Percentiles rank a stretch among this genome's conserved stretches.
These are phyloP conservation scores for Penicillium riverlandense DNA, from an alignment of 495 filamentous ascomycete species.

Conservation along the genomic window DNA sequence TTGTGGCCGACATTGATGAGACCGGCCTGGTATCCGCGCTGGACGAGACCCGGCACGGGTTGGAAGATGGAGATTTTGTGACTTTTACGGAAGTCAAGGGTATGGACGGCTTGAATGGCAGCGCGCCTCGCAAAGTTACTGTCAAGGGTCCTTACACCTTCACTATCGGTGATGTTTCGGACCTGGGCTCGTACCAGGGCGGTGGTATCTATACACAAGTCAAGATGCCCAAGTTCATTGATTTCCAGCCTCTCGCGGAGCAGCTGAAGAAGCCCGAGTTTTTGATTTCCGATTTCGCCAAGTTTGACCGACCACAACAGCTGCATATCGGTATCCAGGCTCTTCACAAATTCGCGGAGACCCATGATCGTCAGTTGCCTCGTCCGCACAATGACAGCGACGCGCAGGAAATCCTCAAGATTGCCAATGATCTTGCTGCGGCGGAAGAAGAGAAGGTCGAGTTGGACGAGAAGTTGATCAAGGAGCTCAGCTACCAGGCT, in stretches of 20 bases:
- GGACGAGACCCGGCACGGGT: constrained; percentile 90
- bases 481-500: constrained; percentile 94
- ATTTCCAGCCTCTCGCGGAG: constrained; percentile 72
- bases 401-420: constrained; percentile 66
- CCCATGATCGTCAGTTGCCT: constrained; percentile 62
- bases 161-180: constrained; percentile 88
- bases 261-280: constrained; percentile 83
- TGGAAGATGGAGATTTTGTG: constrained; percentile 95
- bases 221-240: constrained; percentile 92
- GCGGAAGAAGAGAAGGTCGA: constrained; percentile 66
- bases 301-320: constrained; percentile 88
- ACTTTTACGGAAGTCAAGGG: constrained; percentile 90
- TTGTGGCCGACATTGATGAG: constrained; percentile 81
- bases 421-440: constrained; percentile 61
- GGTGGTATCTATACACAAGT: constrained; percentile 91
- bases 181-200: constrained; percentile 72
- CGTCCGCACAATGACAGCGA: constrained; percentile 78
- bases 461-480: constrained; percentile 85
- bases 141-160: constrained; percentile 97
- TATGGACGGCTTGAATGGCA: constrained; percentile 82
- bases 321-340: constrained; percentile 92
- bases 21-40: constrained; percentile 88
- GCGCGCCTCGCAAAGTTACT: constrained; percentile 77
- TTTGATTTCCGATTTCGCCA: constrained; percentile 91
- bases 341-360: constrained; percentile 71